These are phyloP conservation scores for Ocimum tenuiflorum DNA, from an alignment of 257 asterid genomes.

Conservation along the genomic window DNA sequence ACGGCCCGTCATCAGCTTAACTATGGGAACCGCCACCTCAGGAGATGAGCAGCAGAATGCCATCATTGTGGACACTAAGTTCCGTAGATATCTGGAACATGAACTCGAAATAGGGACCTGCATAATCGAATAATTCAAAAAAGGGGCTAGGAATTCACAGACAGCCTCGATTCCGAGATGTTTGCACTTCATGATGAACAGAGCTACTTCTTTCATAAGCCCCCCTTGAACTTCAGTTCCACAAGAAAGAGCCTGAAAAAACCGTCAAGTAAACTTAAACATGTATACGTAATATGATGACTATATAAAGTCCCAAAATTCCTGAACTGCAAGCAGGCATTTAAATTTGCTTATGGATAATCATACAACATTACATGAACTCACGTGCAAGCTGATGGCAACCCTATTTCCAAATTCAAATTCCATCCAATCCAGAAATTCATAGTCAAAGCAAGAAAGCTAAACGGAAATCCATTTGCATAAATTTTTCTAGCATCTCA, in stretches of 20 bases:
- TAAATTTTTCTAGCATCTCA: neutral
- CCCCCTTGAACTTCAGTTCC: constrained; percentile 57
- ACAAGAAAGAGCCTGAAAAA: constrained; percentile 58
- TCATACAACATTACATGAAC: neutral
- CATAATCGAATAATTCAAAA: constrained; percentile 61
- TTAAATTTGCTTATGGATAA: neutral
- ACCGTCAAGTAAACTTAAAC: constrained; percentile 6
- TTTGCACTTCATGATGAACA: constrained; percentile 56
- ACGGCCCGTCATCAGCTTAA: constrained; percentile 52
- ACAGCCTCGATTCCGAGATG: constrained; percentile 55
- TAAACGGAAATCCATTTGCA: neutral
- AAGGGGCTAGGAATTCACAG: constrained; percentile 78
- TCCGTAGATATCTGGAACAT: constrained; percentile 39
- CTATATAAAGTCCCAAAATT: neutral
- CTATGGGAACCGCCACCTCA: constrained; percentile 55
- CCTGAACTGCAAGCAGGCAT: neutral
- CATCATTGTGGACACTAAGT: constrained; percentile 55
- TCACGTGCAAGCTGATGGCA: neutral
- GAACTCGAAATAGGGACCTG: constrained; percentile 35
- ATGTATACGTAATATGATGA: neutral
- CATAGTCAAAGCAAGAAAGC: neutral
- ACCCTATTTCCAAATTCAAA: neutral
- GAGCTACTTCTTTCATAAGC: constrained; percentile 69
- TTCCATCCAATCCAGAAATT: neutral
- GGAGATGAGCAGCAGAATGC: constrained; percentile 72